phyloP scores from a whole-genome alignment of 495 filamentous ascomycete species.

The Neurospora intermedia region DNA sequence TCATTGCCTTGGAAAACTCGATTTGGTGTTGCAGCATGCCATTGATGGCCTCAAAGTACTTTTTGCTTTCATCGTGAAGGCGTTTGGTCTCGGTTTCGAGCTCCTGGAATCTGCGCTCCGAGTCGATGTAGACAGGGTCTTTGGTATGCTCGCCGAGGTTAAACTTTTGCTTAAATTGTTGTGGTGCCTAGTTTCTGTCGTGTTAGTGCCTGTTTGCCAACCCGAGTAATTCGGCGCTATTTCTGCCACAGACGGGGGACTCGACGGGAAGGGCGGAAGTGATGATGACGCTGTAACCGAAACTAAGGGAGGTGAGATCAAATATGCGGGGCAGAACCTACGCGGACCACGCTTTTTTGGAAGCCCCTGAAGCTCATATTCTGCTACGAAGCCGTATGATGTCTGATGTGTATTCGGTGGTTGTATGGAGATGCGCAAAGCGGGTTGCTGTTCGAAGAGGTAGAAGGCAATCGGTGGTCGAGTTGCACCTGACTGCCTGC shows the following conservation, averaged over 20 bases:
- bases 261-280: not conserved
- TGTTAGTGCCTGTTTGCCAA: not conserved
- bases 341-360: slow-evolving; percentile 74
- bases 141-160: slow-evolving; percentile 91
- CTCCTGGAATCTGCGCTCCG: slow-evolving; percentile 88
- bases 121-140: slow-evolving; percentile 88
- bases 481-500: not conserved
- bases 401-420: not conserved
- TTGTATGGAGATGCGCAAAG: not conserved
- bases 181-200: slow-evolving; percentile 56
- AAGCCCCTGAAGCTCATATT: slow-evolving; percentile 96
- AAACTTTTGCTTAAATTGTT: slow-evolving; percentile 82
- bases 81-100: slow-evolving; percentile 92
- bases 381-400: not conserved
- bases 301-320: not conserved
- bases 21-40: slow-evolving; percentile 97
- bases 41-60: slow-evolving; percentile 95
- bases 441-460: not conserved
- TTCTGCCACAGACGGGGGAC: not conserved
- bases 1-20: slow-evolving; percentile 91
- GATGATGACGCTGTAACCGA: not conserved
- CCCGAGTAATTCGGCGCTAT: not conserved
- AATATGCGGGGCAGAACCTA: slow-evolving; percentile 31
- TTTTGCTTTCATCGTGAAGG: slow-evolving; percentile 88
- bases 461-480: not conserved